phyloP scores from a whole-genome alignment of 768 basidiomycete genomes.

The Amyloporia xantha region DNA sequence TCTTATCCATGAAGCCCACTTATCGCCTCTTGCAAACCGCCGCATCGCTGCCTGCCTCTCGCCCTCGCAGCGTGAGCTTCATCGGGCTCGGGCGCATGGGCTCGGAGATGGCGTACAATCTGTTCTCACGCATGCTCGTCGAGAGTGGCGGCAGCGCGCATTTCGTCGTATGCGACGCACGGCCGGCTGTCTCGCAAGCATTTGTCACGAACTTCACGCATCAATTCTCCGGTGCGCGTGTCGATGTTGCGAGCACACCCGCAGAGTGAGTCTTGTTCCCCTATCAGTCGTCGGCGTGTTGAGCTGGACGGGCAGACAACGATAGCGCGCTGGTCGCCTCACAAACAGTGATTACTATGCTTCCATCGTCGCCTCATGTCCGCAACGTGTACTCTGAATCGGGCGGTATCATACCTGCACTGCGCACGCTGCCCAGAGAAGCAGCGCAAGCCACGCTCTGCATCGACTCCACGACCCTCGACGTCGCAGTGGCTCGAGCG shows the following conservation, averaged over 20 bases:
- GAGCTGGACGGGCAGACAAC: not conserved
- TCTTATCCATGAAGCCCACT: constrained; percentile 54
- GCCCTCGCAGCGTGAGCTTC: constrained; percentile 55
- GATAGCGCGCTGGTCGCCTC: constrained; percentile 58
- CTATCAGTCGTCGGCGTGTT: constrained; percentile 3
- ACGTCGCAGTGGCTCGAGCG: constrained; percentile 64
- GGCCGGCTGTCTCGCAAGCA: constrained; percentile 46
- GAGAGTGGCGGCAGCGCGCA: constrained; percentile 38
- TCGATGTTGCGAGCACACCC: constrained; percentile 57
- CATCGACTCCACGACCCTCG: constrained; percentile 90
- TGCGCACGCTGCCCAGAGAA: constrained; percentile 38
- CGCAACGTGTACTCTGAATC: constrained; percentile 59
- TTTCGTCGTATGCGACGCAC: constrained; percentile 77
- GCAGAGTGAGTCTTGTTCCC: constrained; percentile 52
- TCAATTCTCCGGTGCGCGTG: constrained; percentile 51
- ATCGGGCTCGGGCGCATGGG: constrained; percentile 90
- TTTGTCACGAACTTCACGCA: constrained; percentile 52
- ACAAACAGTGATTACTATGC: constrained; percentile 76
- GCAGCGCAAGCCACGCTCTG: constrained; percentile 47
- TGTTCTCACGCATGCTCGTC: constrained; percentile 69
- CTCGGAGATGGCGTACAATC: constrained; percentile 78
- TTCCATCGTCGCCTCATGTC: constrained; percentile 89
- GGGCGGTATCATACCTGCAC: constrained; percentile 58
- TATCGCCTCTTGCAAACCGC: constrained; percentile 27
- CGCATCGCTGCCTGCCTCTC: constrained; percentile 8